Conservation (phyloP, 768 basidiomycete species). For the Agrocybe pediades region DNA sequence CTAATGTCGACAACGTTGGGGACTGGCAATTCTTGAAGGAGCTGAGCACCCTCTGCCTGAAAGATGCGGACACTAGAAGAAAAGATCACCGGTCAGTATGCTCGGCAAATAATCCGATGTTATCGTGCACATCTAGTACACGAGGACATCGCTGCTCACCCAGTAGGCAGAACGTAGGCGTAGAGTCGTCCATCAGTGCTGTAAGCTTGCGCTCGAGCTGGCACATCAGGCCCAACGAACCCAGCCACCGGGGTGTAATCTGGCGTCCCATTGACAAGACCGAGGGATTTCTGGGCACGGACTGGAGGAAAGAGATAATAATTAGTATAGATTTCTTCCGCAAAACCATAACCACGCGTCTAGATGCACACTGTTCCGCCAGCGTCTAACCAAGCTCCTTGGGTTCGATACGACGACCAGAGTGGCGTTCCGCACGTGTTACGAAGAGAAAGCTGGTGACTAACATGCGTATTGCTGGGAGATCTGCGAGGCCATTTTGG, state of each 20-base stretch:
- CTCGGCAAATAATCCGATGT: slow-evolving; percentile 1
- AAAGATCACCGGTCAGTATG: slow-evolving; percentile 3
- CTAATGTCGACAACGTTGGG: slow-evolving; percentile 80
- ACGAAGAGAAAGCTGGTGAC: slow-evolving; percentile 31
- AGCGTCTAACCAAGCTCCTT: slow-evolving; percentile 1
- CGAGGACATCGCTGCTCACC: slow-evolving; percentile 48
- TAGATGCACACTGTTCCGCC: background rate
- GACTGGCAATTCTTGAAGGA: slow-evolving; percentile 74
- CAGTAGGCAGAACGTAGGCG: slow-evolving; percentile 77
- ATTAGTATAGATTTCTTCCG: slow-evolving; percentile 16
- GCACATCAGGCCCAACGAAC: slow-evolving; percentile 66
- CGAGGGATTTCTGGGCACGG: slow-evolving; percentile 93
- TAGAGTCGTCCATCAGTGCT: slow-evolving; percentile 86
- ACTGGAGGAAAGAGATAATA: slow-evolving; percentile 42
- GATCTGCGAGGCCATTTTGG: slow-evolving; percentile 69
- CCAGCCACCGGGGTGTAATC: slow-evolving; percentile 66
- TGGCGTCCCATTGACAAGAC: slow-evolving; percentile 82
- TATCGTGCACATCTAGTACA: slow-evolving; percentile 17
- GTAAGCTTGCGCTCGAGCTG: slow-evolving; percentile 78
- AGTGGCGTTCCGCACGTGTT: slow-evolving; percentile 6
- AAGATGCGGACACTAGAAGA: slow-evolving; percentile 77
- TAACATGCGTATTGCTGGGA: slow-evolving; percentile 87
- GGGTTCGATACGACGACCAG: slow-evolving; percentile 1
- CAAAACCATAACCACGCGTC: slow-evolving; percentile 15
- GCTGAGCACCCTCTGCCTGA: slow-evolving; percentile 70